These are phyloP conservation scores for Alternaria consortialis DNA, from an alignment of 2,329 filamentous ascomycete genomes.

Conservation along the genomic window DNA sequence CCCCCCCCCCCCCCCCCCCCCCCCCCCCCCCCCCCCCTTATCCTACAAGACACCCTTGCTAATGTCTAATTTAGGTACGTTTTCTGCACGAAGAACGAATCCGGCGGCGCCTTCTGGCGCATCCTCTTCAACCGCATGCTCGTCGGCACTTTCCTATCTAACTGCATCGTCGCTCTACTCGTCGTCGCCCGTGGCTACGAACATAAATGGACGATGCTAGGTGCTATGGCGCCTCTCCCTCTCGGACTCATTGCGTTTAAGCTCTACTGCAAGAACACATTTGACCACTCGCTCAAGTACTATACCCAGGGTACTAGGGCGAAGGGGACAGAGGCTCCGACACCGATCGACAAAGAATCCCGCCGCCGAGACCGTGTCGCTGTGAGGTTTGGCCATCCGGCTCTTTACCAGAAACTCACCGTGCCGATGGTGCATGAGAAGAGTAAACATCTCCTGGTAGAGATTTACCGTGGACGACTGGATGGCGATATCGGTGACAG, in stretches of 20 bases:
- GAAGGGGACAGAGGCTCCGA: slow-evolving; percentile 58
- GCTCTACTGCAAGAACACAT: slow-evolving; percentile 77
- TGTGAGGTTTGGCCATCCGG: slow-evolving; percentile 87
- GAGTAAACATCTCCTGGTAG: slow-evolving; percentile 84
- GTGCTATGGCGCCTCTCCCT: slow-evolving; percentile 75
- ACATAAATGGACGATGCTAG: slow-evolving; percentile 65
- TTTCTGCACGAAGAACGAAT: slow-evolving; percentile 96
- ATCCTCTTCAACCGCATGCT: slow-evolving; percentile 92
- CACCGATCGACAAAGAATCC: slow-evolving; percentile 53
- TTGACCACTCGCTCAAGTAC: slow-evolving; percentile 82
- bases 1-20: no score
- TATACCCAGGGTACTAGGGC: slow-evolving; percentile 72
- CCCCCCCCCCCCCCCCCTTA: background rate
- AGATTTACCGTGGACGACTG: slow-evolving; percentile 84
- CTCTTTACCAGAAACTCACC: slow-evolving; percentile 85
- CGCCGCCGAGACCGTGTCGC: slow-evolving; percentile 71
- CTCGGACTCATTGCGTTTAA: slow-evolving; percentile 86
- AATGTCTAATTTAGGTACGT: slow-evolving; percentile 62
- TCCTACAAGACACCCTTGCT: no score
- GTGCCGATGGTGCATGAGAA: slow-evolving; percentile 96
- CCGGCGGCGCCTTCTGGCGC: slow-evolving; percentile 91
- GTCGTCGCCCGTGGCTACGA: slow-evolving; percentile 70
- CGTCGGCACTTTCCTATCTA: slow-evolving; percentile 80
- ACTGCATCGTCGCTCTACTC: slow-evolving; percentile 79
- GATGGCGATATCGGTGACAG: slow-evolving; percentile 66